phyloP scores from a whole-genome alignment of 2,329 filamentous ascomycete species.

The Penicillium sp. region DNA sequence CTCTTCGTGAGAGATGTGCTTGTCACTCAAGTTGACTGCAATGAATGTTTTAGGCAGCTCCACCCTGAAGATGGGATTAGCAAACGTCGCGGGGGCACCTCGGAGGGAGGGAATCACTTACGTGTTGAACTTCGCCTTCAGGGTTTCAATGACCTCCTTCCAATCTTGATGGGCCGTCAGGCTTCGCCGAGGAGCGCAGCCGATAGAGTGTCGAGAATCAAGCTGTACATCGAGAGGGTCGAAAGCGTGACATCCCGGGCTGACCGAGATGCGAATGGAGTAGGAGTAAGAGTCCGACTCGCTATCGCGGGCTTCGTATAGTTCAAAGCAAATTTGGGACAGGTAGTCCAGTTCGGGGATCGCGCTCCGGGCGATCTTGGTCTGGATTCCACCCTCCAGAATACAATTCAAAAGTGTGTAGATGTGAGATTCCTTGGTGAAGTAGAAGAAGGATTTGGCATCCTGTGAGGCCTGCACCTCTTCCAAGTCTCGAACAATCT shows the following conservation, averaged over 20 bases:
- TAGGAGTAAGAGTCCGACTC: slow-evolving; percentile 82
- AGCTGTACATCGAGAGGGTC: slow-evolving; percentile 95
- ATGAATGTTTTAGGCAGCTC: slow-evolving; percentile 55
- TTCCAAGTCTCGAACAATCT: slow-evolving; percentile 95
- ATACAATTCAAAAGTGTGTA: slow-evolving; percentile 98
- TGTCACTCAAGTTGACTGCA: slow-evolving; percentile 54
- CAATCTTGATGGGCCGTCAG: slow-evolving; percentile 90
- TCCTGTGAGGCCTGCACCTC: slow-evolving; percentile 94
- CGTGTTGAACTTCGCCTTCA: slow-evolving; percentile 94
- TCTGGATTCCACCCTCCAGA: slow-evolving; percentile 92
- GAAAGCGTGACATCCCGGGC: slow-evolving; percentile 92
- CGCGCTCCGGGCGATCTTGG: slow-evolving; percentile 91
- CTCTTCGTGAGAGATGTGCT: slow-evolving; percentile 37
- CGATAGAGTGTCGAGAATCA: slow-evolving; percentile 94
- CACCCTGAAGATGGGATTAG: slow-evolving; percentile 37
- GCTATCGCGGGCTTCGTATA: slow-evolving; percentile 90
- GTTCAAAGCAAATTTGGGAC: slow-evolving; percentile 95
- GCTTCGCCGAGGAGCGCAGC: slow-evolving; percentile 85
- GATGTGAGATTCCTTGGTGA: slow-evolving; percentile 98
- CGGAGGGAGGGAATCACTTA: slow-evolving; percentile 51
- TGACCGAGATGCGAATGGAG: slow-evolving; percentile 93
- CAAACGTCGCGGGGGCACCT: background rate
- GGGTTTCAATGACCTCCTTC: slow-evolving; percentile 94
- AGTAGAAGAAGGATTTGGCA: slow-evolving; percentile 97
- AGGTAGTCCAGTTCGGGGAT: slow-evolving; percentile 98